Evolutionary conservation across 2,329 filamentous ascomycete genomes (phyloP), one percentile per base, ranked within the genome.

Genomic region (Rhinocladiella mackenziei): DNA sequence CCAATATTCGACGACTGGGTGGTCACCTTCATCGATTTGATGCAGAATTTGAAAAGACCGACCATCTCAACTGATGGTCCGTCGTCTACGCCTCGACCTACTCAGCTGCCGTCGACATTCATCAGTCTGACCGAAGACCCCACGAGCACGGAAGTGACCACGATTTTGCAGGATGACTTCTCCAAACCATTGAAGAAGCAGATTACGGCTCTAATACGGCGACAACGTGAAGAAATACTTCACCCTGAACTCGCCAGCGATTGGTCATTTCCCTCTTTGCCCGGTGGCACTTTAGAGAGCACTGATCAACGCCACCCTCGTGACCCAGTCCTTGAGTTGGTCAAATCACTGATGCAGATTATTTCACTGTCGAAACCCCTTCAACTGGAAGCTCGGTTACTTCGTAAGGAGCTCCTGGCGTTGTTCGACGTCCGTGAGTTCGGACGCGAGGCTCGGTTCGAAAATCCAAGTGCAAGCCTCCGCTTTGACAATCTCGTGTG

Each of bases 401-500:
- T 98, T 1, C 82, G 94, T 40, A 94, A 94, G 57, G 91, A 97
- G 48, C 74, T 98, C 0, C 78, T 98, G 0, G 77, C 83, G 7
- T 75, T 97, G 39, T 96, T 98, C 64, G 92, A 98, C 44, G 82
- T 98, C 40, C 85, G 89, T 57, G 92, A 98, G 65, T 98, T 98
- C 70, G 86, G 83, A 63, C 77, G 83, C 40, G 87, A 91, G 43
- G 91, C 85, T n/a, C 77, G 81, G 2, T 98, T 97, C 64, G 73
- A 78, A 48, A 97, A 97, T 62, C 91, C 92, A 0, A 86, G 81
- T 39, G 81, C 84, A 43, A 82, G 76, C 32, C 75, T 97, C 3
- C 78, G 77, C 53, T 70, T 98, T 3, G 63, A 75, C 3, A 84
- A 91, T 60, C 69, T 96, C 22, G 86, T 86, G 50, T 98, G 92